phyloP scores from a whole-genome alignment of 768 basidiomycete species.

The Calocera viscosa region DNA sequence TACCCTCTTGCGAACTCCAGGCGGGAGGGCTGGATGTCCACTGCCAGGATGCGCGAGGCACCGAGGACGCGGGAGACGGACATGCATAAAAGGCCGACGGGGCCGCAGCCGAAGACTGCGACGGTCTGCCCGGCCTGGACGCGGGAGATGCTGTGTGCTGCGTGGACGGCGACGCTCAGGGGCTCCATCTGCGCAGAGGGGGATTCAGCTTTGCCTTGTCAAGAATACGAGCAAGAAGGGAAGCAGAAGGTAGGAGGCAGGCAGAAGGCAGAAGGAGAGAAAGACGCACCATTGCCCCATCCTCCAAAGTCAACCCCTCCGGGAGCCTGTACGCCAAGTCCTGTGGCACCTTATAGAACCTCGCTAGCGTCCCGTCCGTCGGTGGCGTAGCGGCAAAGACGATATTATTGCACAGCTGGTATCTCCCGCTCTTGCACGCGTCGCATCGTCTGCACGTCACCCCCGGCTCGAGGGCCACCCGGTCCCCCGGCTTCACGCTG shows the following conservation, averaged over 20 bases:
- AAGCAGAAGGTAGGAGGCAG: neutral
- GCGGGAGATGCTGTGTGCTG: slow-evolving; percentile 61
- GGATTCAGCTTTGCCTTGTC: neutral
- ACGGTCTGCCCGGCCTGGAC: slow-evolving; percentile 65
- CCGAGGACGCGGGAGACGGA: slow-evolving; percentile 92
- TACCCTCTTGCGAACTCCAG: slow-evolving; percentile 79
- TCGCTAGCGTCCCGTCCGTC: slow-evolving; percentile 76
- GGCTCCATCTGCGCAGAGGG: slow-evolving; percentile 67
- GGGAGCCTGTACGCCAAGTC: slow-evolving; percentile 78
- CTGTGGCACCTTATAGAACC: slow-evolving; percentile 76
- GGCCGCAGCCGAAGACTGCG: slow-evolving; percentile 76
- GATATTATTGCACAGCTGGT: slow-evolving; percentile 76
- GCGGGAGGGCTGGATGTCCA: slow-evolving; percentile 63
- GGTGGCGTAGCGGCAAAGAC: slow-evolving; percentile 90
- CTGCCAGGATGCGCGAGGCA: slow-evolving; percentile 67
- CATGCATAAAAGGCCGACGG: slow-evolving; percentile 73
- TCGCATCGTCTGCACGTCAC: slow-evolving; percentile 72
- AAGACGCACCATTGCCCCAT: slow-evolving; percentile 73
- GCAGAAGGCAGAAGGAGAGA: neutral
- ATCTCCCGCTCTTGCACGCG: slow-evolving; percentile 70
- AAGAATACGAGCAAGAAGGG: neutral
- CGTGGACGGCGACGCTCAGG: slow-evolving; percentile 81
- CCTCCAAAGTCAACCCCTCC: slow-evolving; percentile 72
- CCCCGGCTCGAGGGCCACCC: slow-evolving; percentile 90
- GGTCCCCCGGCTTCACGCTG: slow-evolving; percentile 64